Conservation (phyloP, 352 stramenopile species). For the Halophytophthora batemanensis region DNA sequence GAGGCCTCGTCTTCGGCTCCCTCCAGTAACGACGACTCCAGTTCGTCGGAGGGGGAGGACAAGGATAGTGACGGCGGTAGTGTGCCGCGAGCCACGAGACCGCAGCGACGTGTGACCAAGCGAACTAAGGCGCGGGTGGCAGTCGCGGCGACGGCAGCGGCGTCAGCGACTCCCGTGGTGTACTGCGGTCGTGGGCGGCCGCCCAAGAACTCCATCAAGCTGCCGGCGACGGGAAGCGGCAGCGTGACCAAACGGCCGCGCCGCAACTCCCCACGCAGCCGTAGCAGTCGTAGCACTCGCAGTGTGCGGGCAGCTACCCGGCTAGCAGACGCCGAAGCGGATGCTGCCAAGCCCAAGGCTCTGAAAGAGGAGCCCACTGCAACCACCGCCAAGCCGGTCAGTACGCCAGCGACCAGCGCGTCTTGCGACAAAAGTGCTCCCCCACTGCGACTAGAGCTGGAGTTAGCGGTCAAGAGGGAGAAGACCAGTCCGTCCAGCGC, state of each 20-base stretch:
- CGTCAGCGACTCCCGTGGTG: constrained; percentile 23
- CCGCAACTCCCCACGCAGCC: constrained; percentile 26
- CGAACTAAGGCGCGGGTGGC: constrained; percentile 3
- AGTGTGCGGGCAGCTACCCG: constrained; percentile 12
- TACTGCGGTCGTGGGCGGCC: constrained; percentile 39
- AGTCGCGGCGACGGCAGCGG: constrained; percentile 4
- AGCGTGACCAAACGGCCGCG: constrained; percentile 12
- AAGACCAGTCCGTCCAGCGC: constrained; percentile 68
- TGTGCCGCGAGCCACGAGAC: too few species aligned
- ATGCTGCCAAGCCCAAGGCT: constrained; percentile 1
- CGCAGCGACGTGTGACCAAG: background rate
- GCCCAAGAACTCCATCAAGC: constrained; percentile 45
- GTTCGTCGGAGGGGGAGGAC: constrained; percentile 31
- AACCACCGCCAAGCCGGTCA: too few species aligned
- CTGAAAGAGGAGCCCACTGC: constrained; percentile 15
- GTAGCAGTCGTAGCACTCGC: constrained; percentile 15
- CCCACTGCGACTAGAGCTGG: constrained; percentile 19
- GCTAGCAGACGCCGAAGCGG: constrained; percentile 1
- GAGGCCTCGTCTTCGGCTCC: constrained; percentile 39
- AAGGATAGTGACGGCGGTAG: too few species aligned
- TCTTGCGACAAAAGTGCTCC: too few species aligned
- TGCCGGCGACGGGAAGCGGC: constrained; percentile 20
- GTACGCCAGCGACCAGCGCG: too few species aligned
- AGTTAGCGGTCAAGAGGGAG: constrained; percentile 19
- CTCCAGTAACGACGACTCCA: constrained; percentile 23